Base-by-base conservation (phyloP, 176 grass and related monocot genomes). In the Elymus sibiricus region DNA sequence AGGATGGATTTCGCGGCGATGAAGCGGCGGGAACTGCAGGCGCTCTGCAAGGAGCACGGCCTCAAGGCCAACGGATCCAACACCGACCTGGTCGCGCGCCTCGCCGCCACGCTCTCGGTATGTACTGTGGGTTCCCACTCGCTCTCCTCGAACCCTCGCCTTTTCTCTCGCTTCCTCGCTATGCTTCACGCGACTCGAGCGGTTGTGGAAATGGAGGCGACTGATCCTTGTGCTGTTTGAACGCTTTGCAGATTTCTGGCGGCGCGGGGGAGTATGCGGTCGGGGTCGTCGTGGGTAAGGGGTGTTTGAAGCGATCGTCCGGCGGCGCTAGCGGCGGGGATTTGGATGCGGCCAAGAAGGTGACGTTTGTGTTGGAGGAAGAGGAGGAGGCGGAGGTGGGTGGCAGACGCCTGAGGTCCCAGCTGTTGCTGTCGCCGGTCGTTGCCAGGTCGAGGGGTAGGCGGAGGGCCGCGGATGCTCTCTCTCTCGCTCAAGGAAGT, bases 41-140 rank as follows among this genome's bases (percentile, higher is more conserved):
- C 84, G 38, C 92, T 91, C 68, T 89, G 92, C 86, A 94, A 91
- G 89, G 67, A 67, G 40, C 89, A 87, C 72, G 86, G 89, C 21
- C 82, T 93, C 79, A 49, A 63, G 60, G 86, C 27, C 26, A 81
- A 84, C 24, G 79, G 86, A 34, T 80, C 89, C 62, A 94, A 86
- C 32, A 72, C 60, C 6, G 67, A 51, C 62, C 89, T 94, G 74
- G 83, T 16, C 25, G 79, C 83, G 25, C 70, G 71, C 75, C 74
- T 94, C 66, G 43, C 86, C 13, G 62, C 75, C 15, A 43, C 72
- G 2, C 68, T 88, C 32, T 67, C 70, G 92, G 92, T 93, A 80
- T 43, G 71, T n/a, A 61, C 59, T 90, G 37, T 42, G 39, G 39
- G 24, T 10, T 0, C 70, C 11, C 75, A 1, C 16, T 5, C 39